Base-by-base conservation (phyloP, 2,329 filamentous ascomycete species). In the Pseudogymnoascus sp. region DNA sequence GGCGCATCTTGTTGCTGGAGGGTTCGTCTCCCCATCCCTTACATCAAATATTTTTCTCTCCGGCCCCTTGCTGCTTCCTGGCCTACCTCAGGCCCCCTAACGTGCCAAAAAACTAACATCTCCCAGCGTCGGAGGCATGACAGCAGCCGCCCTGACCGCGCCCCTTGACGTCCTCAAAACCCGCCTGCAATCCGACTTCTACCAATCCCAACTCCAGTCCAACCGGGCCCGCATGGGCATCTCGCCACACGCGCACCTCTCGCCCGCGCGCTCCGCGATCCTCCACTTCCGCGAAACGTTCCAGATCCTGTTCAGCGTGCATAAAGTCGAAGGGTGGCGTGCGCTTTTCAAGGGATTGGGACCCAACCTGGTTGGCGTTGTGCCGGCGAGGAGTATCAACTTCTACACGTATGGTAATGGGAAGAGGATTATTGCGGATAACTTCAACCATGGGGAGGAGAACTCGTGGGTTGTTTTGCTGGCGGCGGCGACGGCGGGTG, bases 101-200 rank as follows among this genome's bases (percentile, higher is more conserved):
- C 6, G 57, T 57, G 11, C 6, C 12, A 2, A 14, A n/a, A 58
- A 22, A 15, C 57, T 58, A 9, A 58, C 62, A 60, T 61, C 9
- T 53, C 62, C 59, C 66, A 96, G 92, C 41, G 76, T 90, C 59
- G 92, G 92, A 68, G 92, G 92, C 67, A 95, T 96, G 87, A 91
- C 90, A 15, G 88, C 93, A 9, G 90, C 93, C 22, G 87, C 89
- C n/a, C 76, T 97, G n/a, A 97, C 93, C 1, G 91, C 91, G 7
- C 93, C 93, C 20, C 87, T 97, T 63, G 93, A 97, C 71, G 92
- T 97, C 33, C 82, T 97, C 58, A 96, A 96, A 74, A 97, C 93
- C 9, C 86, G 93, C 36, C 80, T 97, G 2, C 93, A 97, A 73
- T 95, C 91, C 69, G 92, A 96, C 71, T 95, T 95, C 73, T 97